Conservation (phyloP, 2,329 filamentous ascomycete species). For the Tolypocladium nubicola region DNA sequence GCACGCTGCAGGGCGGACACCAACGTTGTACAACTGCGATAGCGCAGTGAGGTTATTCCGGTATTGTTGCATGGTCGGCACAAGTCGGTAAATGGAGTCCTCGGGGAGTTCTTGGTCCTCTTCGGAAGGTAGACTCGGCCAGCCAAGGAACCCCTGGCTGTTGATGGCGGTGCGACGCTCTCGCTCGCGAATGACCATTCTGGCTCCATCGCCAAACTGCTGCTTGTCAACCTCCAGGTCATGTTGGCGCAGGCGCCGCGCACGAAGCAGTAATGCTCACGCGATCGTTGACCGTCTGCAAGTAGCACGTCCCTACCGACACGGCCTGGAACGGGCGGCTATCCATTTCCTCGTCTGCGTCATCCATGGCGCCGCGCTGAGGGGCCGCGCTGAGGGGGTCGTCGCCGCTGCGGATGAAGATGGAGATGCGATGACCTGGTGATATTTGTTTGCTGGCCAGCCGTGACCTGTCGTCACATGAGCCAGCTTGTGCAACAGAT, state of each 20-base stretch:
- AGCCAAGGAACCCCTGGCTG: constrained; percentile 15
- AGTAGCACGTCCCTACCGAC: constrained; percentile 24
- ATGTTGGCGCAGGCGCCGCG: neutral
- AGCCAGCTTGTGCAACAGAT: neutral
- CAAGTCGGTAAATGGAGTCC: constrained; percentile 16
- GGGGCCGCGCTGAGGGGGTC: neutral
- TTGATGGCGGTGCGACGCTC: constrained; percentile 12
- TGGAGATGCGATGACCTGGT: neutral
- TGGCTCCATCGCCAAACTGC: constrained; percentile 26
- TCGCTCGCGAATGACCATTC: constrained; percentile 20
- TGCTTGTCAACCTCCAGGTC: neutral
- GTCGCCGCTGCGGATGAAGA: constrained; percentile 4
- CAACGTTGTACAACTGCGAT: constrained; percentile 46
- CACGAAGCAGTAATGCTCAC: constrained; percentile 13
- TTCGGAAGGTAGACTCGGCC: constrained; percentile 16
- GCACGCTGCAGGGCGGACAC: neutral
- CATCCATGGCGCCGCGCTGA: constrained; percentile 7
- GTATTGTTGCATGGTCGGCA: constrained; percentile 25
- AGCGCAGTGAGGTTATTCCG: constrained; percentile 48
- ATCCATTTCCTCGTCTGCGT: neutral
- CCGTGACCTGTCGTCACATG: neutral
- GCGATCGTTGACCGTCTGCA: constrained; percentile 25
- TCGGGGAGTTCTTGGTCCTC: constrained; percentile 7
- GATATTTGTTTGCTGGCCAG: neutral
- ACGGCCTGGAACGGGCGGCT: constrained; percentile 11